Conservation (phyloP, 805 yeast genomes). For the Nakazawaea holstii region DNA sequence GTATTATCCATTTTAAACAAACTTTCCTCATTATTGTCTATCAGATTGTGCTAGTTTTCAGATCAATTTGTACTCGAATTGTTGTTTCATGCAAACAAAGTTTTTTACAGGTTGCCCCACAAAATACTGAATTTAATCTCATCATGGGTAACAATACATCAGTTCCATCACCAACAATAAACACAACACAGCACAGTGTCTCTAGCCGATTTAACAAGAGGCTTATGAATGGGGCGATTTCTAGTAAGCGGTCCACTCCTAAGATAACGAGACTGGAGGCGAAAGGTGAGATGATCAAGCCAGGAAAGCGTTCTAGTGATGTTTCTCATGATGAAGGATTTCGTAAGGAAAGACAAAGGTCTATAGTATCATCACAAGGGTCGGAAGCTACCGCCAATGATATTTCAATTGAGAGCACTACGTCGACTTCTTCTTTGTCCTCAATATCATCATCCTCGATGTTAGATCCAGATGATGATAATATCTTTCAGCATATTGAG, state of each 20-base stretch:
- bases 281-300: constrained; percentile 1
- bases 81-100: neutral
- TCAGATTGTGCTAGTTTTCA: neutral
- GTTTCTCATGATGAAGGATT: neutral
- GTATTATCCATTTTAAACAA: too few relatives aligned
- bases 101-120: neutral
- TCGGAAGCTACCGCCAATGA: constrained; percentile 4
- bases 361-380: constrained; percentile 9
- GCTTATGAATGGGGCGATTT: constrained; percentile 3
- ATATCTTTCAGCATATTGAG: constrained; percentile 8
- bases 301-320: neutral
- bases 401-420: neutral
- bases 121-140: neutral
- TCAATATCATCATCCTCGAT: constrained; percentile 7
- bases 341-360: constrained; percentile 1
- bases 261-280: constrained; percentile 9
- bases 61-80: neutral
- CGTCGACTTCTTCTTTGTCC: constrained; percentile 8
- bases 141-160: constrained; percentile 4
- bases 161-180: neutral
- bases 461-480: constrained; percentile 7
- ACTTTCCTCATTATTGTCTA: too few relatives aligned
- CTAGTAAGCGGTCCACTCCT: constrained; percentile 1
- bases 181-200: neutral
- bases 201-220: neutral